phyloP scores from a whole-genome alignment of 1,284 basidiomycete genomes.

The Exsudoporus floridanus region DNA sequence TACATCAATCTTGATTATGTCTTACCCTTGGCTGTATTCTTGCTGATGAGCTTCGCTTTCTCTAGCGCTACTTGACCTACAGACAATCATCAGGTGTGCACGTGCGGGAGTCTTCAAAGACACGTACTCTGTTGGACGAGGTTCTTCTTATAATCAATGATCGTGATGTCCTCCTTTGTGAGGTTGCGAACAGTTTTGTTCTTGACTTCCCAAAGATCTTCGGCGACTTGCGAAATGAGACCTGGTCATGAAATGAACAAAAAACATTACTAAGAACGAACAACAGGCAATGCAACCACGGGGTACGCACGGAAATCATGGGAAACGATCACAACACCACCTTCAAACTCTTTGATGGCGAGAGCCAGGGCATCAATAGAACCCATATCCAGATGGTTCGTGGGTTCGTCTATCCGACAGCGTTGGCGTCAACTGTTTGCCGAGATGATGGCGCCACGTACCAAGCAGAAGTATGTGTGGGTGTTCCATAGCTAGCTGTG shows the following conservation, averaged over 20 bases:
- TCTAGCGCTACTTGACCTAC: slow-evolving; percentile 76
- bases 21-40: slow-evolving; percentile 65
- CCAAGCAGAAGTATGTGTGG: slow-evolving; percentile 87
- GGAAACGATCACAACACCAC: slow-evolving; percentile 96
- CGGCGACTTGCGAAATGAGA: slow-evolving; percentile 91
- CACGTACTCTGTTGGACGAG: slow-evolving; percentile 66
- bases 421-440: slow-evolving; percentile 8
- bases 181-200: slow-evolving; percentile 92
- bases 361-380: slow-evolving; percentile 93
- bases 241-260: slow-evolving; percentile 44
- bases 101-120: slow-evolving; percentile 17
- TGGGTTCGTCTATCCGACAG: slow-evolving; percentile 68
- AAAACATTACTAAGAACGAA: slow-evolving; percentile 14
- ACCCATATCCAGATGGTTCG: slow-evolving; percentile 92
- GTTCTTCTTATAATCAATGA: slow-evolving; percentile 88
- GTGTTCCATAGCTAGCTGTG: slow-evolving; percentile 92
- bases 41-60: slow-evolving; percentile 91
- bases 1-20: slow-evolving; percentile 37
- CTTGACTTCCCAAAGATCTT: slow-evolving; percentile 99
- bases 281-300: slow-evolving; percentile 2
- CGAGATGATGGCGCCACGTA: slow-evolving; percentile 32
- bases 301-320: slow-evolving; percentile 85
- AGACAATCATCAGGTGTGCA: slow-evolving; percentile 8
- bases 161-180: slow-evolving; percentile 84
- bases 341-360: slow-evolving; percentile 96